A percentile compares a stretch with the other conserved stretches of the same genome.
Evolutionary conservation across 225 moss, liverwort and hornwort genomes (phyloP).

Genomic region (Neckera pumila): DNA sequence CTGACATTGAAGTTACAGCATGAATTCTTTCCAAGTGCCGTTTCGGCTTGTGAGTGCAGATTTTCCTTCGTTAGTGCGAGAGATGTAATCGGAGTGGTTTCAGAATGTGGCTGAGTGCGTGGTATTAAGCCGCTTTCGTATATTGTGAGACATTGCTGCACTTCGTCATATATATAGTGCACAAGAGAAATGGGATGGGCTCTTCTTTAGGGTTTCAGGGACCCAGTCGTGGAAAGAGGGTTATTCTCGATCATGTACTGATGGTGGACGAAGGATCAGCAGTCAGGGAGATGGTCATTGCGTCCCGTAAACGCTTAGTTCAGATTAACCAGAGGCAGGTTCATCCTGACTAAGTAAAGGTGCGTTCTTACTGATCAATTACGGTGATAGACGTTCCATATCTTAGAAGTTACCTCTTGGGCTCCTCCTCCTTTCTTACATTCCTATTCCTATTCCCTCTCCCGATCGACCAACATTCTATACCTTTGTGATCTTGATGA

Average conservation of each 20-base stretch:
- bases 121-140: neutral
- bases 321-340: neutral
- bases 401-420: slow-evolving; percentile 13
- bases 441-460: neutral
- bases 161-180: neutral
- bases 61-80: neutral
- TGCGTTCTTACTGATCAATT: neutral
- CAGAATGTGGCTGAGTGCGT: neutral
- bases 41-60: neutral
- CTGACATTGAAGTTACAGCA: neutral
- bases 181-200: neutral
- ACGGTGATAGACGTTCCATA: slow-evolving; percentile 9
- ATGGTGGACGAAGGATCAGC: slow-evolving; percentile 18
- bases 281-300: slow-evolving; percentile 5
- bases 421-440: slow-evolving; percentile 1
- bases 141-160: neutral
- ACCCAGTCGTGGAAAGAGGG: slow-evolving; percentile 14
- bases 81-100: neutral
- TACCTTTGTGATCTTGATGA: neutral
- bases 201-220: neutral
- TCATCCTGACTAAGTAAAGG: neutral
- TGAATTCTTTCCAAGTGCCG: neutral
- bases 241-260: neutral
- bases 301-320: slow-evolving; percentile 8
- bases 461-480: neutral